Percentiles rank a stretch among this genome's conserved stretches.
These are phyloP conservation scores for Inosperma sp. DNA, from an alignment of 768 basidiomycete genomes.

Conservation along the genomic window DNA sequence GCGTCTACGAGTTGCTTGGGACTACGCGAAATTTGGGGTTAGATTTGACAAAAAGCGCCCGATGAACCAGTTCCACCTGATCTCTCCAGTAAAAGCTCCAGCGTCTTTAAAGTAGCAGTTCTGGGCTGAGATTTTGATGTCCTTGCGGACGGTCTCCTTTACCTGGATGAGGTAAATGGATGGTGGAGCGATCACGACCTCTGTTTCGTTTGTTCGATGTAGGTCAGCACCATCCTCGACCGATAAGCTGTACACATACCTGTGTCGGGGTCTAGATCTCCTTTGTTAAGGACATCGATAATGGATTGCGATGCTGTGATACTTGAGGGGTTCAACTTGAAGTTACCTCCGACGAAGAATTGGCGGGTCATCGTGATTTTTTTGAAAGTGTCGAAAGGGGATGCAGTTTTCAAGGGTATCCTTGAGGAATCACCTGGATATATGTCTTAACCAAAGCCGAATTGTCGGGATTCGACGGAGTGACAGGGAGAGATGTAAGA, in stretches of 20 bases:
- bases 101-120: conserved; percentile 81
- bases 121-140: conserved; percentile 82
- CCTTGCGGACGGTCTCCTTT: conserved; percentile 54
- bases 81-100: conserved; percentile 96
- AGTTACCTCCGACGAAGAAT: conserved; percentile 97
- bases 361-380: conserved; percentile 49
- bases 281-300: conserved; percentile 68
- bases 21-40: conserved; percentile 34
- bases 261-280: conserved; percentile 68
- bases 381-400: no score
- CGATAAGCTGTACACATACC: conserved; percentile 45
- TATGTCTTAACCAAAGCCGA: no score
- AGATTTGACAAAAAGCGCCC: not conserved
- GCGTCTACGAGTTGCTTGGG: conserved; percentile 82
- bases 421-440: no score
- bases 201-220: conserved; percentile 33
- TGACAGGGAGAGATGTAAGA: no score
- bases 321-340: conserved; percentile 91
- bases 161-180: conserved; percentile 81
- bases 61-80: conserved; percentile 52
- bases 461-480: no score
- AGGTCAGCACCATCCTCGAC: not conserved
- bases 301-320: conserved; percentile 61
- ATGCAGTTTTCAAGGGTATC: no score
- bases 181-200: conserved; percentile 93